A percentile compares a stretch with the other conserved stretches of the same genome.
phyloP scores from a whole-genome alignment of 768 basidiomycete genomes.

The Aureoboletus auriporus region DNA sequence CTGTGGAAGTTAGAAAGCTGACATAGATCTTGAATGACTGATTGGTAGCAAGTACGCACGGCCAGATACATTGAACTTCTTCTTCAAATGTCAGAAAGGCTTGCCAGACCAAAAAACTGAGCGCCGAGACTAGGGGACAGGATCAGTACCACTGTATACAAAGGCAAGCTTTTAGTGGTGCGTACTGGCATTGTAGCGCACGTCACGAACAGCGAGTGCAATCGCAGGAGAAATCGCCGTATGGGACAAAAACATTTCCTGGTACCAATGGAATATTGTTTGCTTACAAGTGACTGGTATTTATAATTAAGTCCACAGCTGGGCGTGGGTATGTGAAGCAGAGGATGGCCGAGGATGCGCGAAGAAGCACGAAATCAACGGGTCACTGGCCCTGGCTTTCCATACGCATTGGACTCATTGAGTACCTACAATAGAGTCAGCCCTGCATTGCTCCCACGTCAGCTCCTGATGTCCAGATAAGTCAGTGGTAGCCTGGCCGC shows the following conservation, averaged over 20 bases:
- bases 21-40: background rate
- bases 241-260: too few relatives aligned
- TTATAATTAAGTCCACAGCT: too few relatives aligned
- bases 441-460: slow-evolving; percentile 4
- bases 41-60: slow-evolving; percentile 11
- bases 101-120: slow-evolving; percentile 13
- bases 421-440: background rate
- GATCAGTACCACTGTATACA: slow-evolving; percentile 1
- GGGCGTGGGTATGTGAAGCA: too few relatives aligned
- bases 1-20: slow-evolving; percentile 6
- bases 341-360: too few relatives aligned
- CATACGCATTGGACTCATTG: too few relatives aligned
- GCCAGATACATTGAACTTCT: slow-evolving; percentile 20
- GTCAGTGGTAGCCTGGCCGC: too few relatives aligned
- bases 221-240: background rate
- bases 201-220: slow-evolving; percentile 2
- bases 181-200: slow-evolving; percentile 13
- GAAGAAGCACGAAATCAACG: too few relatives aligned
- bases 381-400: too few relatives aligned
- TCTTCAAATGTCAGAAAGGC: slow-evolving; percentile 11
- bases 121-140: slow-evolving; percentile 5
- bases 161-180: too few relatives aligned
- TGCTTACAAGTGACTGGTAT: too few relatives aligned
- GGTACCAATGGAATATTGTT: too few relatives aligned
- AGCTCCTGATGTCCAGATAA: background rate